Evolutionary conservation across 352 stramenopile species (phyloP), one percentile per base, ranked within the genome.

Genomic region (Globisporangium heterothallicum): DNA sequence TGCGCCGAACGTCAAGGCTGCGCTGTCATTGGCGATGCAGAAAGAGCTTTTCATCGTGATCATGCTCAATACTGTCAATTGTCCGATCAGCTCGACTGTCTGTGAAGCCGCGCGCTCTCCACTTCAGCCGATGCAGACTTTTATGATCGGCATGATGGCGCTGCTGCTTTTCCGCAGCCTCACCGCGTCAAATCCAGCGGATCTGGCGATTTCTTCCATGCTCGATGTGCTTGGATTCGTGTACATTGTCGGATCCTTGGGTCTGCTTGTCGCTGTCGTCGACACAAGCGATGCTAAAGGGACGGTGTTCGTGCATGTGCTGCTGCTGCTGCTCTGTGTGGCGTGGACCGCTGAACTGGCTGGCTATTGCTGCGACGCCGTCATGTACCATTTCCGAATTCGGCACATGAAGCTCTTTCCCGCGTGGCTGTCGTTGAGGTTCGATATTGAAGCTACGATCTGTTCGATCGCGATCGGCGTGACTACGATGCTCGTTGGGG

Each of bases 371-470:
- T 86, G 74, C 43, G 68, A 83, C 30, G 67, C 63, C 6, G 42
- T 86, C 30, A 81, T 86, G 59, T 84, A 66, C 41, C 70, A 70
- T 36, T 74, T 80, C 41, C 70, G 78, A 22, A 45, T 83, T 41
- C 53, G 41, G 18, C 74, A 74, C 40, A 59, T 63, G 53, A 63
- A 66, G 9, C 19, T 86, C 8, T 52, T 86, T 16, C 75, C 75
- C 12, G 45, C 59, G 9, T 68, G 64, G 6, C 59, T 84, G 34
- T 63, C 73, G 24, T 59, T 84, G 43, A 71, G 59, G 21, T 48
- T 84, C 29, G 64, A 84, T 49, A 46, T 82, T 21, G 75, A 84
- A 47, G 66, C 75, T 0, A 61, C 66, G 32, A 27, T 76, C 13
- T 74, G 53, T 49, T 70, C 70, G 7, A 64, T 78, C 2, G 65